Evolutionary conservation across 352 stramenopile genomes (phyloP), one percentile per base, ranked within the genome.

Genomic region (Globisporangium echinulatum): DNA sequence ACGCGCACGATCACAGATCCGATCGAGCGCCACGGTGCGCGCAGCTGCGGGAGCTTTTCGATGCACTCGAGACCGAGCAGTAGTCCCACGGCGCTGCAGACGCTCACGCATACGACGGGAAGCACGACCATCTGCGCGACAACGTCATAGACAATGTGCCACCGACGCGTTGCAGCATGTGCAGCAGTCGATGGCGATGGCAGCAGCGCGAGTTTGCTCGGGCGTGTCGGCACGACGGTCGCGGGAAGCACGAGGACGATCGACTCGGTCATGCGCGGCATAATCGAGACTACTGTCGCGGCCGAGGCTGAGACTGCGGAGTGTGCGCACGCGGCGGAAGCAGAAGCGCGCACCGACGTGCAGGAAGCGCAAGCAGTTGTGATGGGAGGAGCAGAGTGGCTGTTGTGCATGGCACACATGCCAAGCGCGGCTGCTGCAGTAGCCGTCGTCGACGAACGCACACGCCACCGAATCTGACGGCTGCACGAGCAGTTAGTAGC

Each of bases 61-160:
- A 90, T 54, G 66, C 74, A 86, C 54, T 85, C 76, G 49, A 87
- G 70, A n/a, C 72, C 69, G 54, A 87, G 60, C 51, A 79, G 38
- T 33, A 83, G 53, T 46, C 70, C 79, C 61, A 90, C 52, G 15
- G 70, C 69, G 42, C 78, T 79, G 67, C 78, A 88, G 14, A 90
- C 58, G 63, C 74, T 82, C 58, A 81, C 62, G 49, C 74, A 83
- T 44, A 90, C 81, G 54, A 88, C 66, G 0, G 81, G 77, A 47
- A 90, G 63, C 58, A 90, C 63, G 52, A 88, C 71, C 48, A 88
- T 64, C 48, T 82, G 77, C 44, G 72, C 67, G 46, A 84, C 53
- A 5, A 73, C 64, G 17, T 72, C 67, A 37, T 66, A 63, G 7
- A 88, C 61, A 14, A 56, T 56, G 59, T 58, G 54, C 40, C 56